Evolutionary conservation across 441 rosid genomes (phyloP), one percentile per base, ranked within the genome.

Genomic region (Pelargonium myrrhifolium): DNA sequence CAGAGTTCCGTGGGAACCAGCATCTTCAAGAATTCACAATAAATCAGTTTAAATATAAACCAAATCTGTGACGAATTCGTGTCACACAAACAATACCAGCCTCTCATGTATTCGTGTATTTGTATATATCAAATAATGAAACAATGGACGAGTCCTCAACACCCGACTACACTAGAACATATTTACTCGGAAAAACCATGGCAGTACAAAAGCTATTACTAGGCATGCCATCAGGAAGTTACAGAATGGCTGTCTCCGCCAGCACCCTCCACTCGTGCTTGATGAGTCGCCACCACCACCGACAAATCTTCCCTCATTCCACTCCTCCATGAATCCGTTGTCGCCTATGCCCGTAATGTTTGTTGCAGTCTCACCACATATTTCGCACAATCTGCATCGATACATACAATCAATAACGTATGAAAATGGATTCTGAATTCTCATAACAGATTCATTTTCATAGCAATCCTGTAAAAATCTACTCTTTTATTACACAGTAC

Each of bases 171-270:
- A 9, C 76, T 78, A 87, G 68, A 84, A 85, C 77, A 87, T 69
- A 70, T 81, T 80, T 65, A 76, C 83, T 18, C 86, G 89, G 72
- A 87, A 82, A 75, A 85, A 84, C 93, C 93, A 87, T 14, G 93
- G 90, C 35, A 87, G 74, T 22, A 87, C 83, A 40, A 87, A 85
- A 43, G 88, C 87, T 62, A 87, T 84, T 18, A 87, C 87, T 20
- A 87, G 75, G 78, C 88, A 85, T 12, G 86, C 90, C 88, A 87
- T 80, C 66, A 87, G 74, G 76, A 87, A 81, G 78, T 87, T 87
- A 71, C 93, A 87, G 28, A 85, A 85, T 17, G 93, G 85, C 68
- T 85, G 88, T 60, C 86, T 82, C 18, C 82, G 74, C 93, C 87
- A 82, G 78, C 88, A 84, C 15, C 83, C 79, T 20, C 31, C 71